Percentiles rank a stretch among this genome's conserved stretches.
These are phyloP conservation scores for Chenopodium formosanum DNA, from an alignment of 148 eudicot species.

Conservation along the genomic window DNA sequence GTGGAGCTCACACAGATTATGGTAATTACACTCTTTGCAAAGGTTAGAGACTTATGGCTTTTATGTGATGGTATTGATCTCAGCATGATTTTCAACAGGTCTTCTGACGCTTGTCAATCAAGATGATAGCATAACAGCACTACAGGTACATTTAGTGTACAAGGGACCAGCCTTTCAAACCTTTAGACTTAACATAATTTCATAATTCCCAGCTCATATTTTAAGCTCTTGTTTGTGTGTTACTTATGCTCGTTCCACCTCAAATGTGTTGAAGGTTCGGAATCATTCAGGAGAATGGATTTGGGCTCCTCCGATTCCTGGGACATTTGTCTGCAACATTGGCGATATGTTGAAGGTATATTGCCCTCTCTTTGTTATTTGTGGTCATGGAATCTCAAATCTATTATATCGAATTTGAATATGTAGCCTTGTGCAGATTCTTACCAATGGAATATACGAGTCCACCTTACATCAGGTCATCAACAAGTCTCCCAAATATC, in stretches of 20 bases:
- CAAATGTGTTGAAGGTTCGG: conserved; percentile 58
- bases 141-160: conserved; percentile 50
- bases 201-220: neutral
- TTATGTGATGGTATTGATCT: neutral
- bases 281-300: conserved; percentile 95
- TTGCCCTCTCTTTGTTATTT: conserved; percentile 7
- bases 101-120: conserved; percentile 89
- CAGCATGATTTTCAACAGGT: conserved; percentile 42
- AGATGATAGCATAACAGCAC: conserved; percentile 80
- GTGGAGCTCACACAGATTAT: conserved; percentile 97
- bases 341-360: conserved; percentile 95
- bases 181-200: neutral
- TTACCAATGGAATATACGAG: conserved; percentile 82
- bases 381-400: neutral
- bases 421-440: conserved; percentile 45
- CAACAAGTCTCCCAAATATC: conserved; percentile 65
- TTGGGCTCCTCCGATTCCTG: conserved; percentile 85
- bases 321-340: conserved; percentile 91
- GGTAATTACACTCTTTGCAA: conserved; percentile 43
- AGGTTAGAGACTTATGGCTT: conserved; percentile 1
- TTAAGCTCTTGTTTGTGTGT: neutral
- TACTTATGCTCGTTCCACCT: neutral
- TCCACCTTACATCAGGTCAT: conserved; percentile 84
- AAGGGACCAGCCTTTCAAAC: neutral
- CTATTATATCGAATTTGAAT: neutral